Evolutionary conservation across 2,329 filamentous ascomycete genomes (phyloP).

Genomic region (Herpotrichia juniperi): DNA sequence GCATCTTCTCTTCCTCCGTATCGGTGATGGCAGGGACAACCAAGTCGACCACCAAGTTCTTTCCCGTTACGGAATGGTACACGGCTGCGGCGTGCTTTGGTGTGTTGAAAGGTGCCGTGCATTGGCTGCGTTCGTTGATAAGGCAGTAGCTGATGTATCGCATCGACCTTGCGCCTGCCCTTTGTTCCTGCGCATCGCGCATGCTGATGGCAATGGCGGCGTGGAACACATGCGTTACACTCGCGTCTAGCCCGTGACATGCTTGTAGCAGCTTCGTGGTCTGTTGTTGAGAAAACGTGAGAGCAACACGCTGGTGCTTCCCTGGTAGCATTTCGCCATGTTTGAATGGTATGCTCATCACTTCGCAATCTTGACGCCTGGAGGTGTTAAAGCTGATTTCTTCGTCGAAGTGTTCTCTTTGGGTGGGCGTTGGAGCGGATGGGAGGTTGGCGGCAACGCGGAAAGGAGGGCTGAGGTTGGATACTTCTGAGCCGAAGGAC

Average conservation of each 20-base stretch:
- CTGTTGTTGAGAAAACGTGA: constrained; percentile 6
- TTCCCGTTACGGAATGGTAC: constrained; percentile 21
- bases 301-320: constrained; percentile 15
- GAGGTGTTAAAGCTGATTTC: background rate
- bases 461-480: constrained; percentile 23
- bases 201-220: constrained; percentile 12
- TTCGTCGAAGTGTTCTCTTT: background rate
- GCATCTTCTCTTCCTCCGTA: background rate
- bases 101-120: constrained; percentile 7
- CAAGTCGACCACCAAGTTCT: constrained; percentile 13
- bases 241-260: constrained; percentile 10
- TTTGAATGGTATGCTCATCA: constrained; percentile 11
- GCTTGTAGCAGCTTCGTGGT: constrained; percentile 11
- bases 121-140: constrained; percentile 15
- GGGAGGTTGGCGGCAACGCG: constrained; percentile 14
- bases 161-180: background rate
- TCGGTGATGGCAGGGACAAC: constrained; percentile 3
- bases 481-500: constrained; percentile 32
- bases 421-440: constrained; percentile 4
- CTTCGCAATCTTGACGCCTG: background rate
- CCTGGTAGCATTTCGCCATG: constrained; percentile 6
- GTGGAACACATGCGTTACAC: constrained; percentile 18
- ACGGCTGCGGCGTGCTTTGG: constrained; percentile 14
- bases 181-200: constrained; percentile 9
- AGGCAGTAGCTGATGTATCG: constrained; percentile 16